Percentiles rank a stretch among this genome's conserved stretches.
phyloP scores from a whole-genome alignment of 2,329 filamentous ascomycete species.

The Stagonosporopsis vannaccii region DNA sequence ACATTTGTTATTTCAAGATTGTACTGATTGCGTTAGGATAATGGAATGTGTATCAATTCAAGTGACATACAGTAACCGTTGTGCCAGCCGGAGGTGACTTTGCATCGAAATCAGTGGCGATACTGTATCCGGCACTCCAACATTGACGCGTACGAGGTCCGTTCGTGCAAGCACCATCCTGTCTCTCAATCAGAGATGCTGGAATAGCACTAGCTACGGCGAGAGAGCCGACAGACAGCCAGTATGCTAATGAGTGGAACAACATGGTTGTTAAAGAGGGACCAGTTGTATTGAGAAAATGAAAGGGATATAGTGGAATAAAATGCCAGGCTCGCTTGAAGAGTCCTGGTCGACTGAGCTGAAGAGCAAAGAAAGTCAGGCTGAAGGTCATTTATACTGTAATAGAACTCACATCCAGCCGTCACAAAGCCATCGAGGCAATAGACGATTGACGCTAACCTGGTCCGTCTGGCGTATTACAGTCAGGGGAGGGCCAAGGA shows the following conservation, averaged over 20 bases:
- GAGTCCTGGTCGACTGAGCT: constrained; percentile 13
- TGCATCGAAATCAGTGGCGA: constrained; percentile 56
- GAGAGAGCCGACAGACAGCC: constrained; percentile 37
- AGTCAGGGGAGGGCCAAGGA: constrained; percentile 5
- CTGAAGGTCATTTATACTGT: constrained; percentile 17
- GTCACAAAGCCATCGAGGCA: neutral
- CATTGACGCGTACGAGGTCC: constrained; percentile 50
- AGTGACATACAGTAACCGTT: constrained; percentile 36
- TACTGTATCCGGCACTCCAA: constrained; percentile 54
- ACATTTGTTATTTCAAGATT: constrained; percentile 52
- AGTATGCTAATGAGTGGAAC: constrained; percentile 30
- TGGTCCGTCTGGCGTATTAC: constrained; percentile 1
- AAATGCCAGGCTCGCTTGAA: neutral
- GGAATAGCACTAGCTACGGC: constrained; percentile 37
- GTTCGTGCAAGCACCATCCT: constrained; percentile 51
- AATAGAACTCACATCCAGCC: neutral
- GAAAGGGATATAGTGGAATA: neutral
- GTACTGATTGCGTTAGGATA: constrained; percentile 38
- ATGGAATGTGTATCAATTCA: too few relatives aligned
- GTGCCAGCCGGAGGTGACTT: constrained; percentile 52
- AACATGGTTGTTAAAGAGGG: constrained; percentile 30
- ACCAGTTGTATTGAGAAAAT: constrained; percentile 3
- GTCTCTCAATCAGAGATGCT: constrained; percentile 33
- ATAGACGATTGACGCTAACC: constrained; percentile 2
- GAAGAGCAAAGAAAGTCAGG: constrained; percentile 16